phyloP scores from a whole-genome alignment of 768 basidiomycete species.

The Pleurotus platypus region DNA sequence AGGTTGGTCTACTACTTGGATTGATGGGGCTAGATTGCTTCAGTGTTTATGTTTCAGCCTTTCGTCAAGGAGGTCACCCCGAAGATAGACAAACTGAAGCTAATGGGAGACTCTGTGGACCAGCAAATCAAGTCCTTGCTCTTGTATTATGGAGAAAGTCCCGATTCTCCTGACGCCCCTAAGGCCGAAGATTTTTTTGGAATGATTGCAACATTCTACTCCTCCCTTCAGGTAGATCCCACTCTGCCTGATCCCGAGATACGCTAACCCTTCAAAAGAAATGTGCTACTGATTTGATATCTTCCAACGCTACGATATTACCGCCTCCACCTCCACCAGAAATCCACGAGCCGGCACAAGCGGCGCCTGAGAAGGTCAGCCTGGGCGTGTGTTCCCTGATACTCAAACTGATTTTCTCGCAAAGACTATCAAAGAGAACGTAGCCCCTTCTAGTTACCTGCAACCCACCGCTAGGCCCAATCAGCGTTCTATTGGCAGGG shows the following conservation, averaged over 20 bases:
- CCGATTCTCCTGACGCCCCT: conserved; percentile 55
- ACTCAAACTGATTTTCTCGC: conserved; percentile 6
- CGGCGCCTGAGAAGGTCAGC: conserved; percentile 19
- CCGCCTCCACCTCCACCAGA: conserved; percentile 19
- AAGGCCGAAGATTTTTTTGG: conserved; percentile 86
- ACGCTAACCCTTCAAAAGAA: conserved; percentile 40
- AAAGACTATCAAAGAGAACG: conserved; percentile 41
- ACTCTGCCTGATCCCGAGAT: conserved; percentile 3
- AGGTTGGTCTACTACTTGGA: conserved; percentile 33
- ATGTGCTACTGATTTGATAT: conserved; percentile 66
- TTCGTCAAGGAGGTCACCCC: conserved; percentile 48
- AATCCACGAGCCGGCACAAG: conserved; percentile 19
- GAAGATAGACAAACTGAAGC: conserved; percentile 62
- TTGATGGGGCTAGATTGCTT: no score
- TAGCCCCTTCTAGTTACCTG: conserved; percentile 23
- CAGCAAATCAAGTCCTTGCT: conserved; percentile 59
- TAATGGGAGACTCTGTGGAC: conserved; percentile 54
- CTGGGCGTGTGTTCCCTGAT: not conserved
- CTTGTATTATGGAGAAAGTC: conserved; percentile 75
- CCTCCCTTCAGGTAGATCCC: conserved; percentile 55
- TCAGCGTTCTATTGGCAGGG: conserved; percentile 62
- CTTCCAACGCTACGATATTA: conserved; percentile 35
- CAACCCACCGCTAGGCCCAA: conserved; percentile 22
- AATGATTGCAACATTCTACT: conserved; percentile 69
- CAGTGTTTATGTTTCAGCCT: conserved; percentile 23